A percentile compares a stretch with the other conserved stretches of the same genome.
phyloP scores from a whole-genome alignment of 805 yeast genomes.

The Lipomyces yamadae region DNA sequence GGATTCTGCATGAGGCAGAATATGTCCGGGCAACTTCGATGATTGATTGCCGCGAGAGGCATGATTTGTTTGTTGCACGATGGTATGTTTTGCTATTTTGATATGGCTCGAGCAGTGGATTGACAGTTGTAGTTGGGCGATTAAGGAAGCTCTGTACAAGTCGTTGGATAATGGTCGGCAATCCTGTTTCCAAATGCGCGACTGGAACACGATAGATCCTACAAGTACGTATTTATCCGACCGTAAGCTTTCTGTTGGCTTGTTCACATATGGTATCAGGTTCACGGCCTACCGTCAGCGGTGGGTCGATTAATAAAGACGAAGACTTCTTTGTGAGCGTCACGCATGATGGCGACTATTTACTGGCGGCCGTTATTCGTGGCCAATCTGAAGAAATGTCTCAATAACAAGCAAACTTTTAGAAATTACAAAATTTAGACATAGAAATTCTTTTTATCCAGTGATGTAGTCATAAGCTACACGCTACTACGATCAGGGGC shows the following conservation, averaged over 20 bases:
- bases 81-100: conserved; percentile 21
- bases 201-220: conserved; percentile 32
- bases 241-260: neutral
- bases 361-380: conserved; percentile 29
- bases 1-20: conserved; percentile 25
- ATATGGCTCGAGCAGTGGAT: neutral
- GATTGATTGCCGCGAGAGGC: neutral
- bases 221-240: neutral
- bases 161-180: conserved; percentile 29
- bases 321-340: conserved; percentile 28
- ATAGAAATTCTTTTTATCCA: neutral
- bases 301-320: neutral
- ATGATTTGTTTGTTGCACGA: conserved; percentile 27
- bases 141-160: conserved; percentile 37
- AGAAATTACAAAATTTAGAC: neutral
- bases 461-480: neutral
- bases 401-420: neutral
- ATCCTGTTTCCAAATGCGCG: conserved; percentile 25
- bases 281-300: neutral
- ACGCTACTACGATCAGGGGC: neutral
- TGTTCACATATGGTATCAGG: neutral
- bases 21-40: neutral
- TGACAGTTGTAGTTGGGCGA: conserved; percentile 31
- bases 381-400: neutral
- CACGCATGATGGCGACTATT: conserved; percentile 35